A percentile compares a stretch with the other conserved stretches of the same genome.
These are phyloP conservation scores for Botryotinia globosa DNA, from an alignment of 2,329 filamentous ascomycete genomes.

Conservation along the genomic window DNA sequence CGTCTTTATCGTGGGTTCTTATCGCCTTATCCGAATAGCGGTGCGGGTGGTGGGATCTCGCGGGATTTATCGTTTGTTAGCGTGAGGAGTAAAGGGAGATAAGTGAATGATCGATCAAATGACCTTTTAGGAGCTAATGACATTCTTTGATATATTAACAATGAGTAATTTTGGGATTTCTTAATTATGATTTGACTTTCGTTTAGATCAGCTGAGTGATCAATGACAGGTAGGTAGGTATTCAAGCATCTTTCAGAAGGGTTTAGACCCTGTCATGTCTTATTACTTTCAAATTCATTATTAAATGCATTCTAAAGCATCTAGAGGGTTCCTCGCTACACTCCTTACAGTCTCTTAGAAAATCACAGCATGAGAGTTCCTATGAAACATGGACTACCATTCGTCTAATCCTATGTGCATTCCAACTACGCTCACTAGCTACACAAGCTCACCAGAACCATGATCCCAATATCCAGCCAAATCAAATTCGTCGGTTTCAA, in stretches of 20 bases:
- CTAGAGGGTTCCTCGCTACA: background rate
- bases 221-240: background rate
- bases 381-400: background rate
- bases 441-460: background rate
- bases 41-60: background rate
- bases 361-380: background rate
- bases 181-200: background rate
- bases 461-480: background rate
- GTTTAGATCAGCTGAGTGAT: background rate
- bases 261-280: background rate
- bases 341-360: background rate
- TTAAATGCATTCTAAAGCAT: background rate
- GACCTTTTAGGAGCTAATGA: background rate
- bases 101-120: background rate
- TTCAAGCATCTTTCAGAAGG: background rate
- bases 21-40: slow-evolving; percentile 4
- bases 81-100: background rate
- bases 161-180: background rate
- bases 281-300: background rate
- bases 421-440: background rate
- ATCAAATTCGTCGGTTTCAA: background rate
- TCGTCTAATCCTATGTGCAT: slow-evolving; percentile 2
- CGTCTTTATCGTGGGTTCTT: background rate
- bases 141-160: background rate
- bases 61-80: background rate